A percentile compares a stretch with the other conserved stretches of the same genome.
phyloP scores from a whole-genome alignment of 1,284 basidiomycete species.

The Austropuccinia psidii region DNA sequence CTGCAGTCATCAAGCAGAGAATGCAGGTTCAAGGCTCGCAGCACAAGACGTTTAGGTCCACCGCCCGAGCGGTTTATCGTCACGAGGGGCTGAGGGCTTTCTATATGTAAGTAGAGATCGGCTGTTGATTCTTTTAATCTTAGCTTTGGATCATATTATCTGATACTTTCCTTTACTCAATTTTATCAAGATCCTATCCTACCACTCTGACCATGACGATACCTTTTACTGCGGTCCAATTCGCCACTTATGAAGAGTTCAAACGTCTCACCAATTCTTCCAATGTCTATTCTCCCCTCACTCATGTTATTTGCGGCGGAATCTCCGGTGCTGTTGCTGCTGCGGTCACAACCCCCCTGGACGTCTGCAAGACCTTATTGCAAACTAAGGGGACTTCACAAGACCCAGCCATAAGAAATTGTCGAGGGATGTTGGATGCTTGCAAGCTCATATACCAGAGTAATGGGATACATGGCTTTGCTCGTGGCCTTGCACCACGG shows the following conservation, averaged over 20 bases:
- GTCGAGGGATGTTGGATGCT: constrained; percentile 78
- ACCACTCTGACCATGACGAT: constrained; percentile 69
- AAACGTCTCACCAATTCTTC: constrained; percentile 80
- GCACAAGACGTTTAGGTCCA: constrained; percentile 72
- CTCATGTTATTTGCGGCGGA: constrained; percentile 85
- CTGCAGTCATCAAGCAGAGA: constrained; percentile 89
- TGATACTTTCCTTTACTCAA: constrained; percentile 58
- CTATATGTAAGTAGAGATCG: constrained; percentile 65
- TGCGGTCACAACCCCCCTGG: constrained; percentile 89
- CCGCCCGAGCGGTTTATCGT: constrained; percentile 72
- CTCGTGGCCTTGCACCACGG: constrained; percentile 78
- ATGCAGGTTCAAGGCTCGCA: constrained; percentile 95
- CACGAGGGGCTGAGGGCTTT: constrained; percentile 84
- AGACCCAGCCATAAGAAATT: constrained; percentile 74
- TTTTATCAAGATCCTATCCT: constrained; percentile 31
- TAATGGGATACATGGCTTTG: constrained; percentile 78
- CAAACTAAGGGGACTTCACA: constrained; percentile 82
- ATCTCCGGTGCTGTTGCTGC: constrained; percentile 89
- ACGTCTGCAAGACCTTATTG: constrained; percentile 95
- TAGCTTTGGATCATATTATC: no score
- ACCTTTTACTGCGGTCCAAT: constrained; percentile 97
- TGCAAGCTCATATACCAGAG: constrained; percentile 76
- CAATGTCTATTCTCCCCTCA: constrained; percentile 76
- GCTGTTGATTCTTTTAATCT: no score
- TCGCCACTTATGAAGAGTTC: constrained; percentile 89